These are phyloP conservation scores for Porphyrellus cyaneotinctus DNA, from an alignment of 768 basidiomycete species.

Conservation along the genomic window DNA sequence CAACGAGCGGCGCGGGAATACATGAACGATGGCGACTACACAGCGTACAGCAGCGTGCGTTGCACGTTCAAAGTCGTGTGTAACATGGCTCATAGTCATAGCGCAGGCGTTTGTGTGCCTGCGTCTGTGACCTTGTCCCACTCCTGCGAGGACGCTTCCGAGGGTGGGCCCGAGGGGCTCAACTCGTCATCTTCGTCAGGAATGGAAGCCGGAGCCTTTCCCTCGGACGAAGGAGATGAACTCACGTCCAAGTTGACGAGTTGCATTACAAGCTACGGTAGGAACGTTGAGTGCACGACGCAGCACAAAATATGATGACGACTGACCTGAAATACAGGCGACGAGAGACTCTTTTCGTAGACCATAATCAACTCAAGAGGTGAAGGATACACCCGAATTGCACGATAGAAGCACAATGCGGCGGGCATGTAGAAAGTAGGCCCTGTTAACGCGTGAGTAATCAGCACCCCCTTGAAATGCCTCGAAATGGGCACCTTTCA, in stretches of 20 bases:
- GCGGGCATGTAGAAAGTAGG: slow-evolving; percentile 73
- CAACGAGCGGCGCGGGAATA: slow-evolving; percentile 17
- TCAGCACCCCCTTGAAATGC: background rate
- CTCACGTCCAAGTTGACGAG: slow-evolving; percentile 88
- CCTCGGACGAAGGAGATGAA: slow-evolving; percentile 45
- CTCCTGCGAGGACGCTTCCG: slow-evolving; percentile 85
- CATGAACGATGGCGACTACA: slow-evolving; percentile 28
- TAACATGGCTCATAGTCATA: slow-evolving; percentile 32
- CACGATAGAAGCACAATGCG: slow-evolving; percentile 89
- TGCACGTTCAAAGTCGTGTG: slow-evolving; percentile 27
- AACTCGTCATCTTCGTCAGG: slow-evolving; percentile 50
- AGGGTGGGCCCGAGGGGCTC: slow-evolving; percentile 71
- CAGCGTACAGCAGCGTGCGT: slow-evolving; percentile 29
- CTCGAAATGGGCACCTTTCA: slow-evolving; percentile 49
- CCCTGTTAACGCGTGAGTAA: slow-evolving; percentile 44
- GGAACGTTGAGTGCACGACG: slow-evolving; percentile 7
- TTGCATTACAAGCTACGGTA: slow-evolving; percentile 63
- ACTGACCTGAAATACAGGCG: slow-evolving; percentile 71
- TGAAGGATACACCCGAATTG: slow-evolving; percentile 90
- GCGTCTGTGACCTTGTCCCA: slow-evolving; percentile 87
- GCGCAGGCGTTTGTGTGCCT: slow-evolving; percentile 49
- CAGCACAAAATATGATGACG: background rate
- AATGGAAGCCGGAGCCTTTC: slow-evolving; percentile 22
- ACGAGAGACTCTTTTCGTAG: slow-evolving; percentile 87
- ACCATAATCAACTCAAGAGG: slow-evolving; percentile 93